Conservation (phyloP, 192 early-diverging fungal genomes). For the Martensiomyces pterosporus region DNA sequence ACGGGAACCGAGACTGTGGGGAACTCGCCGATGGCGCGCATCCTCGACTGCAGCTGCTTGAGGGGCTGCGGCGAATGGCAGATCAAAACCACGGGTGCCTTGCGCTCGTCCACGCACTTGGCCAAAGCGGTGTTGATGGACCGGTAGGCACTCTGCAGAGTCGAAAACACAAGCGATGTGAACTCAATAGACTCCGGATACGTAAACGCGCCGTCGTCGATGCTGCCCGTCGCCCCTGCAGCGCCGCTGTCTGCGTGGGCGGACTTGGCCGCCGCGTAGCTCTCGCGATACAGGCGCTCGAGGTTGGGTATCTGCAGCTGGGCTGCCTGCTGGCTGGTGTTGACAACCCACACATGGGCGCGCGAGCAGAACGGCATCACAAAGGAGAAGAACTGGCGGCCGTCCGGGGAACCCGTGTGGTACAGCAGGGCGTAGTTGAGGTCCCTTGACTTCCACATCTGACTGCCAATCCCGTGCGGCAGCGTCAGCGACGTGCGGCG, state of each 20-base stretch:
- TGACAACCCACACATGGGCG: constrained; percentile 74
- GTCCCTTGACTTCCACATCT: constrained; percentile 24
- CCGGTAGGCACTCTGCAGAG: constrained; percentile 21
- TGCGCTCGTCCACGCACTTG: constrained; percentile 57
- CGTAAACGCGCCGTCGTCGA: constrained; percentile 37
- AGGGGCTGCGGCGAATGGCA: constrained; percentile 62
- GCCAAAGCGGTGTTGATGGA: constrained; percentile 59
- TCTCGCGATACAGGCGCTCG: constrained; percentile 60
- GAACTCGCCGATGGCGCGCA: constrained; percentile 60
- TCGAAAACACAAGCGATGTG: constrained; percentile 21
- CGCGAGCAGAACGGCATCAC: constrained; percentile 56
- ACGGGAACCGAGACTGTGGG: constrained; percentile 68
- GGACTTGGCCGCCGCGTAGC: constrained; percentile 15
- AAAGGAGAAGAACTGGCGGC: constrained; percentile 60
- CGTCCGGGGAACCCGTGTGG: constrained; percentile 53
- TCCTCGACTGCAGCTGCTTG: constrained; percentile 46
- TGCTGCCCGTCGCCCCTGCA: not conserved
- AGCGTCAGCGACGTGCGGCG: constrained; percentile 16
- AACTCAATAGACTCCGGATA: constrained; percentile 39
- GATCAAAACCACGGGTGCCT: constrained; percentile 67
- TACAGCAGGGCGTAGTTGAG: constrained; percentile 75
- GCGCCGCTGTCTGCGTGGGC: constrained; percentile 1
- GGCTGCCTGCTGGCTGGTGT: constrained; percentile 51
- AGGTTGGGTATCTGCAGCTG: constrained; percentile 71
- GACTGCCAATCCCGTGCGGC: constrained; percentile 10